A percentile compares a stretch with the other conserved stretches of the same genome.
Conservation (phyloP, 495 filamentous ascomycete species). For the Amorphotheca resinae region DNA sequence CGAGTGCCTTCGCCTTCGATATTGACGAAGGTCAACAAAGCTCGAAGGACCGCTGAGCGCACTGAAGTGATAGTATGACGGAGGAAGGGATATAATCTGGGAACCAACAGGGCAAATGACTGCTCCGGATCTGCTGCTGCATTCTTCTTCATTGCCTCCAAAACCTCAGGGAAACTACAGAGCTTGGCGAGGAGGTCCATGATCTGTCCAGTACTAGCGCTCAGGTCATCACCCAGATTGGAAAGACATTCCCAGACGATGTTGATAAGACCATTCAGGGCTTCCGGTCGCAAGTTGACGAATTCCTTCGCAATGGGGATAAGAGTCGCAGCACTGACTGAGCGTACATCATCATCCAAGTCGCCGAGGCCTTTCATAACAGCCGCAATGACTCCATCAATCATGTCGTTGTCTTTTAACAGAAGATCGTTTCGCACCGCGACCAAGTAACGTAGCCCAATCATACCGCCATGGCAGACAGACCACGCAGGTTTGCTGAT, state of each 20-base stretch:
- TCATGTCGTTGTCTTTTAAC: slow-evolving; percentile 64
- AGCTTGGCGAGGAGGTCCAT: slow-evolving; percentile 96
- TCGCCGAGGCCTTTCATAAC: slow-evolving; percentile 93
- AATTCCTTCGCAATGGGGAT: slow-evolving; percentile 94
- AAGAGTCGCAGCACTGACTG: slow-evolving; percentile 90
- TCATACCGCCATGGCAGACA: slow-evolving; percentile 96
- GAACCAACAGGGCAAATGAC: slow-evolving; percentile 84
- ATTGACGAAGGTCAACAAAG: slow-evolving; percentile 81
- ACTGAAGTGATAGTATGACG: slow-evolving; percentile 95
- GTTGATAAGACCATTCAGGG: slow-evolving; percentile 69
- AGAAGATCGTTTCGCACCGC: slow-evolving; percentile 88
- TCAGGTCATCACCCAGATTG: slow-evolving; percentile 87
- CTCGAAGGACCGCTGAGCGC: slow-evolving; percentile 81
- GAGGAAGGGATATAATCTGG: slow-evolving; percentile 88
- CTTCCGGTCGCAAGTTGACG: slow-evolving; percentile 63
- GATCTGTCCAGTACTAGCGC: slow-evolving; percentile 90
- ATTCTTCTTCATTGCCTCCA: slow-evolving; percentile 87
- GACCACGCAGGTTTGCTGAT: slow-evolving; percentile 70
- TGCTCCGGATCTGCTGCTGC: slow-evolving; percentile 70
- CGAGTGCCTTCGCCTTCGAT: slow-evolving; percentile 73
- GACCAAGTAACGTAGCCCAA: slow-evolving; percentile 85
- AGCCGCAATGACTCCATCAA: slow-evolving; percentile 82
- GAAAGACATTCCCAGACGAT: slow-evolving; percentile 97
- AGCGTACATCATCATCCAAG: slow-evolving; percentile 87
- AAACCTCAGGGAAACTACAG: slow-evolving; percentile 84